A percentile compares a stretch with the other conserved stretches of the same genome.
phyloP scores from a whole-genome alignment of 371 early-diverging fungal species.

The Lichtheimia ornata region DNA sequence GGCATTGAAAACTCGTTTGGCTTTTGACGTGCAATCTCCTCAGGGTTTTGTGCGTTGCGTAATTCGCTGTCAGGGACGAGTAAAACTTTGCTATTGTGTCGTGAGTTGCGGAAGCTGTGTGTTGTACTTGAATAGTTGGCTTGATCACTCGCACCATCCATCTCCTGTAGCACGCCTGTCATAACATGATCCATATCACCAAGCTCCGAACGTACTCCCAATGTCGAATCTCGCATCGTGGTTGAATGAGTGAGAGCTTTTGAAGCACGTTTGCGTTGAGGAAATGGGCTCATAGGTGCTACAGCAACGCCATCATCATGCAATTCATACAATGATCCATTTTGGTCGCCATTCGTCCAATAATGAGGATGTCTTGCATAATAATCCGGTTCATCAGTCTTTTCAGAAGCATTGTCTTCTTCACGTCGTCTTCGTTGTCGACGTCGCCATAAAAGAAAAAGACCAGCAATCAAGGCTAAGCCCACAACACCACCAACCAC shows the following conservation, averaged over 20 bases:
- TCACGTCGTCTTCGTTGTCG: conserved; percentile 10
- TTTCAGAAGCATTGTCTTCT: conserved; percentile 5
- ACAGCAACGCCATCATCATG: background rate
- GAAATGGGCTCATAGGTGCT: background rate
- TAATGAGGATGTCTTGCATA: conserved; percentile 16
- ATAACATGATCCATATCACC: conserved; percentile 35
- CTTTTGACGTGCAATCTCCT: conserved; percentile 39
- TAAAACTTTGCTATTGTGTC: conserved; percentile 25
- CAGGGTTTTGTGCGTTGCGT: conserved; percentile 33
- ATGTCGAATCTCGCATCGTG: conserved; percentile 12
- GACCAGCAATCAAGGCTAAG: conserved; percentile 7
- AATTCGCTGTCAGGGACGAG: conserved; percentile 10
- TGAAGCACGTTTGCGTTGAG: conserved; percentile 12
- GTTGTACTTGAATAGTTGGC: conserved; percentile 13
- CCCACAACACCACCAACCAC: conserved; percentile 24
- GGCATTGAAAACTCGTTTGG: conserved; percentile 46
- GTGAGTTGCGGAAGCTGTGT: conserved; percentile 16
- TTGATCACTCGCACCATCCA: conserved; percentile 6
- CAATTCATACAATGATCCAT: background rate
- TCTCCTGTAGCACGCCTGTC: conserved; percentile 31
- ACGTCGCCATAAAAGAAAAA: conserved; percentile 12
- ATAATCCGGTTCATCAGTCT: conserved; percentile 13
- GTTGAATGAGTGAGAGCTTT: conserved; percentile 13
- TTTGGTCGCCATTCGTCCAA: conserved; percentile 4
- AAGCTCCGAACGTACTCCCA: conserved; percentile 22